Percentiles rank a stretch among this genome's conserved stretches.
Conservation (phyloP, 2,329 filamentous ascomycete genomes). For the Botrytis hyacinthi region DNA sequence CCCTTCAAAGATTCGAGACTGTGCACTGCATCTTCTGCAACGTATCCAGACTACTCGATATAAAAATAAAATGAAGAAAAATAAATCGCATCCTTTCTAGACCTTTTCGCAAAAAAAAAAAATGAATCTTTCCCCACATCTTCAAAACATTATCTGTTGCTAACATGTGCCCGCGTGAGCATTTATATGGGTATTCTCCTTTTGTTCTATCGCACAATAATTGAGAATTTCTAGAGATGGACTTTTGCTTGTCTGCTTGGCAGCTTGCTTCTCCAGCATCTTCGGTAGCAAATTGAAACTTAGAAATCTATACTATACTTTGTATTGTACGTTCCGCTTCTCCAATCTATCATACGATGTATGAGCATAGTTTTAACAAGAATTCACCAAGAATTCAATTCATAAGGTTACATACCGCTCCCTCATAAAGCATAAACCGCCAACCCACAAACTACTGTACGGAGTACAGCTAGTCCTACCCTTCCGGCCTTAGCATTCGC, state of each 20-base stretch:
- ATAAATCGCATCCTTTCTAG: neutral
- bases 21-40: neutral
- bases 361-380: neutral
- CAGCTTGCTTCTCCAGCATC: neutral
- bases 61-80: neutral
- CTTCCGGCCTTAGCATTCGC: neutral
- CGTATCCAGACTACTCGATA: neutral
- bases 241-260: neutral
- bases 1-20: constrained; percentile 12
- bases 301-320: neutral
- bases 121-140: neutral
- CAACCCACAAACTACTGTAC: neutral
- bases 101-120: neutral
- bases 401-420: neutral
- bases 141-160: neutral
- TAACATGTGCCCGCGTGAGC: constrained; percentile 13
- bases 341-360: neutral
- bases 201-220: neutral
- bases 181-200: neutral
- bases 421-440: neutral
- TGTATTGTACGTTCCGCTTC: neutral
- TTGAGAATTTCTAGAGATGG: neutral
- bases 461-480: neutral
- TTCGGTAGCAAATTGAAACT: neutral
- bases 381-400: neutral